A percentile compares a stretch with the other conserved stretches of the same genome.
These are phyloP conservation scores for Lanmaoa rubissima DNA, from an alignment of 768 basidiomycete species.

Conservation along the genomic window DNA sequence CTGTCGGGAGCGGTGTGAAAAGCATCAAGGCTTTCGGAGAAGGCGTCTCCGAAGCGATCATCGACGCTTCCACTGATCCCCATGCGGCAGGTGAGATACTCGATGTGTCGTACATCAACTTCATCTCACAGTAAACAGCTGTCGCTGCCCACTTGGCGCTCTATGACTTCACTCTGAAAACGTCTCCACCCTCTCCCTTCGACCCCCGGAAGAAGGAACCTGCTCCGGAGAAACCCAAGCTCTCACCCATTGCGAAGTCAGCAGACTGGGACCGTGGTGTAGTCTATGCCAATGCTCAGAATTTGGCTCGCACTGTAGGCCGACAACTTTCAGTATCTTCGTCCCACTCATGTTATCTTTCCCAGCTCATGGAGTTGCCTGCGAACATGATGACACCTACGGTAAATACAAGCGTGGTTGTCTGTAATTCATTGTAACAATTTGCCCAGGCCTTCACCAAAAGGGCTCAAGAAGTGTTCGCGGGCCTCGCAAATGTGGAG, in stretches of 20 bases:
- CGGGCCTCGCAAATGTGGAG: conserved; percentile 63
- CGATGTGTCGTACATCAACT: not conserved
- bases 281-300: conserved; percentile 74
- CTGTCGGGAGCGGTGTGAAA: conserved; percentile 73
- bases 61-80: conserved; percentile 67
- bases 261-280: conserved; percentile 70
- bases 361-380: conserved; percentile 78
- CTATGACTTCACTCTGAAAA: conserved; percentile 80
- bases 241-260: conserved; percentile 47
- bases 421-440: not conserved
- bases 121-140: conserved; percentile 39
- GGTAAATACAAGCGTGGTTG: conserved; percentile 34
- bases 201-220: conserved; percentile 57
- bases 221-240: conserved; percentile 46
- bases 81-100: conserved; percentile 66
- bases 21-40: conserved; percentile 58
- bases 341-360: not conserved
- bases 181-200: conserved; percentile 61
- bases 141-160: conserved; percentile 75
- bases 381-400: conserved; percentile 87
- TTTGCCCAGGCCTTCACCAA: conserved; percentile 61
- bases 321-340: not conserved
- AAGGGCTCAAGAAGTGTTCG: conserved; percentile 65
- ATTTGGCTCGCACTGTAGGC: conserved; percentile 71
- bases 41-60: conserved; percentile 55